Base-by-base conservation (phyloP, 108 stramenopile genomes). In the Cyclotella distinguenda region DNA sequence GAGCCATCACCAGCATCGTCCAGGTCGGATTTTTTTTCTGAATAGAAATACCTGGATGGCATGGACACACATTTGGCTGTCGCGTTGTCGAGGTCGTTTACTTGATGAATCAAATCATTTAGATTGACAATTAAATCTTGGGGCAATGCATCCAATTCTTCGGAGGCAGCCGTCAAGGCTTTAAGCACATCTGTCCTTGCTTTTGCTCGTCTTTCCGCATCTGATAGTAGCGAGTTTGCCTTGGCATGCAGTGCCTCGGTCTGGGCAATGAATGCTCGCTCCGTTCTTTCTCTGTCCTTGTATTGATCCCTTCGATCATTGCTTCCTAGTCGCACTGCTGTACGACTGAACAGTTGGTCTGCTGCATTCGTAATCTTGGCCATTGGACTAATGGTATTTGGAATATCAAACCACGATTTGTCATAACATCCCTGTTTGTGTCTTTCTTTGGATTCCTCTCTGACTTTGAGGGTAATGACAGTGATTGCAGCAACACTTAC, bases 111-210 rank as follows among this genome's bases (percentile, higher is more conserved):
- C 39, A 74, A 23, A 13, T 74, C 65, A 57, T 74, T 74, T 4
- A 66, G 55, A 21, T 46, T 49, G 16, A 56, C 52, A 51, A 50
- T 57, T 32, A 74, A 49, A 32, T 74, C 73, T 44, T 66, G 64
- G 15, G 73, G 73, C 40, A 74, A 26, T 25, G 66, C 66, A 60
- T 74, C 73, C 33, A 74, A 40, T 57, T 74, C 73, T 40, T 74
- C 73, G 44, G 57, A 25, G 21, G 73, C 65, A 15, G 73, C 64
- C 27, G 66, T 67, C 73, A 74, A 30, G 30, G 64, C 43, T 32
- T 74, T 54, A 12, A 74, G 66, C 15, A 74, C 58, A 32, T 74
- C 73, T 49, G 53, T 57, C 3, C 73, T 64, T 13, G 35, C 58
- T 43, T 48, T 59, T 2, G 64, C 42, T 15, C 73, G 26, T 31